These are phyloP conservation scores for Peribolospora baueri DNA, from an alignment of 768 basidiomycete species.

Conservation along the genomic window DNA sequence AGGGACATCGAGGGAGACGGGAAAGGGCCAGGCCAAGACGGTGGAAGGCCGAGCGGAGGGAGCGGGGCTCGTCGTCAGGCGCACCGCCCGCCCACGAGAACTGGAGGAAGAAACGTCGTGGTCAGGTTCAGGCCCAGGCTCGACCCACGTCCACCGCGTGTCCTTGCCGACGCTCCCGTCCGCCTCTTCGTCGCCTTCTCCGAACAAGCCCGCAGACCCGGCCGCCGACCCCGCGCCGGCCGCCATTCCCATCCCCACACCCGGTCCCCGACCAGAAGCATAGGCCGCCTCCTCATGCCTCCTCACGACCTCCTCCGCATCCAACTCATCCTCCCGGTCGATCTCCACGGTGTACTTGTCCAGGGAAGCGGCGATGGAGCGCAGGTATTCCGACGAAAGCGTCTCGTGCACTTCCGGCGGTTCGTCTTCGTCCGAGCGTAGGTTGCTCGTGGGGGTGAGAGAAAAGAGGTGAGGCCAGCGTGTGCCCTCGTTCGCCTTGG, in stretches of 20 bases:
- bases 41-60: not conserved
- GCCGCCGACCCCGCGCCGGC: no score
- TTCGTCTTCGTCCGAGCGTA: conserved; percentile 10
- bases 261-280: no score
- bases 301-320: conserved; percentile 39
- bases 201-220: no score
- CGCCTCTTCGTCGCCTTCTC: no score
- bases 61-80: not conserved
- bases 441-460: not conserved
- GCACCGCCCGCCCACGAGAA: conserved; percentile 10
- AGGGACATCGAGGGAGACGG: conserved; percentile 34
- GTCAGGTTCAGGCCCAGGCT: no score
- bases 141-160: no score
- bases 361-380: no score
- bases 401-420: conserved; percentile 12
- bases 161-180: no score
- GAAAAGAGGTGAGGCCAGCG: conserved; percentile 75
- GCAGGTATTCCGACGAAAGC: conserved; percentile 15
- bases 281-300: conserved; percentile 36
- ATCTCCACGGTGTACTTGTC: no score
- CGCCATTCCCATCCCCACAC: no score
- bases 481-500: conserved; percentile 59
- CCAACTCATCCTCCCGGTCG: conserved; percentile 12
- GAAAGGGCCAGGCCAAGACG: conserved; percentile 26
- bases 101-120: conserved; percentile 16